Base-by-base conservation (phyloP, 768 basidiomycete genomes). In the Mycena floridula region DNA sequence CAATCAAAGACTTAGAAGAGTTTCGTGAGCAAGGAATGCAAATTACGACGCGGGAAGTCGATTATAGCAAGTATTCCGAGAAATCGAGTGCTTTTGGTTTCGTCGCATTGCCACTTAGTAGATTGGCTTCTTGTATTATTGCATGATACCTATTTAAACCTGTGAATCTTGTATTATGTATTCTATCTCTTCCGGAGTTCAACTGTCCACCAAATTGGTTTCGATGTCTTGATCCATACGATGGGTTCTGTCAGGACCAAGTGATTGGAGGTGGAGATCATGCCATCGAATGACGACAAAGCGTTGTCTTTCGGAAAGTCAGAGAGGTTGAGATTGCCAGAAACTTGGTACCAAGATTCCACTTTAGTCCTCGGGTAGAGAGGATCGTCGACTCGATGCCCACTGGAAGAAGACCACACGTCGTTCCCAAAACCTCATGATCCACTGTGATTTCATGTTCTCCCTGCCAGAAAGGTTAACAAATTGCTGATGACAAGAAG, bases 241-340 rank as follows among this genome's bases (percentile, higher is more conserved):
- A 72, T 58, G 16, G 71, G 65, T 49, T 85, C 74, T 2, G 73
- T 72, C 0, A 82, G 81, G 0, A 90, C 59, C 6, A 99, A 71
- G 52, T 96, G 92, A 55, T 99, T 99, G 0, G 94, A 97, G 0
- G 94, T 96, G 1, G 95, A 98, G 0, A 99, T 62, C 20, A 90
- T 55, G 0, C 89, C 89, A 30, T 86, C 82, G 47, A 98, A 89
- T 0, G 83, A 89, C 0, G 93, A 96, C 50, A 68, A 63, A 37
- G 70, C 61, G 16, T 82, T 70, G 45, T 70, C 84, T 86, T 60
- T 12, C 45, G 18, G 36, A 43, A 24, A 26, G 9, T 11, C 16
- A 12, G 26, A 41, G n/a, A 27, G 7, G 28, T 8, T 18, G 18
- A 23, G 30, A 16, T 15, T 20, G 27, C 42, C 2, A 5, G 7